Evolutionary conservation across 805 yeast species (phyloP), one percentile per base, ranked within the genome.

Genomic region (Wickerhamiella shivajii): DNA sequence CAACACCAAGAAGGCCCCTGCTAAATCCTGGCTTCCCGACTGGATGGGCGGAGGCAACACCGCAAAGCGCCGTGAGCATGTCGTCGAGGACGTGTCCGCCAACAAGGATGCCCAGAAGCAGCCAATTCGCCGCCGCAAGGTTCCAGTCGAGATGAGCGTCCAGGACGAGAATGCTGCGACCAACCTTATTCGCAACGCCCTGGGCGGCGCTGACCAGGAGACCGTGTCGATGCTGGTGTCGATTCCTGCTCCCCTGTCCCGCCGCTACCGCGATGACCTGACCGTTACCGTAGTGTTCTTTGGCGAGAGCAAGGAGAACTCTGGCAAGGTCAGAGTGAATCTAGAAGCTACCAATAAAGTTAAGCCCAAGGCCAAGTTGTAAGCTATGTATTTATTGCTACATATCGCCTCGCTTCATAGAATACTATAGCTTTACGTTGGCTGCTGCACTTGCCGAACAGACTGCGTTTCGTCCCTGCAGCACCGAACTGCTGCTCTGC

Each of bases 231-330:
- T 90, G 69, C 61, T 90, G 39, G 77, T 84, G 12, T 76, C 90
- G 34, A 83, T 90, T 34, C 97, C 97, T 13, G 70, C 84, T 12
- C 96, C 97, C 2, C 67, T 78, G 45, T 77, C 94, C 14, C 72
- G 98, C 57, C 67, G 83, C 28, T 87, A 85, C 57, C 72, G 98
- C 54, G 98, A 90, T 58, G 98, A 90, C 55, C 64, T 90, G 51
- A 85, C 97, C 1, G 96, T 85, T 4, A 83, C 95, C 3, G 98
- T 90, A 16, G 81, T 87, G 2, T 90, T 90, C 56, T 90, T 90
- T 52, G 93, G 93, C 9, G 70, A 50, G 18, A 41, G 41, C 11
- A 40, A 34, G n/a, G 45, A 39, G 9, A 49, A 42, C 20, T 37
- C 46, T 2, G 59, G 57, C 15, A 31, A 44, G 8, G 41, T 54